Percentiles rank a stretch among this genome's conserved stretches.
phyloP scores from a whole-genome alignment of 805 yeast genomes.

The Candida tammaniensis region DNA sequence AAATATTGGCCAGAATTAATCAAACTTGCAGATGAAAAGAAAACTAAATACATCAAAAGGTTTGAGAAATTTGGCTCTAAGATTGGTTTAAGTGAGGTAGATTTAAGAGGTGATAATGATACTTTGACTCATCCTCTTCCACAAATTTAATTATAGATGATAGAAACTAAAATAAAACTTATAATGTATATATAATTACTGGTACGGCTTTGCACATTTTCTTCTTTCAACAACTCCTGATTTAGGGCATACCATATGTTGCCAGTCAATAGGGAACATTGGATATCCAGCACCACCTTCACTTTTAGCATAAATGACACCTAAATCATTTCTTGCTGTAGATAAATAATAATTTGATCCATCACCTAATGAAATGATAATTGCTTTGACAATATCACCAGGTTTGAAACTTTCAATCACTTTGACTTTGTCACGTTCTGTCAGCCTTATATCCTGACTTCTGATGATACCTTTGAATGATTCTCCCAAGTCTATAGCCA shows the following conservation, averaged over 20 bases:
- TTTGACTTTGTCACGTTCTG: conserved; percentile 85
- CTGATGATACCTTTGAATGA: conserved; percentile 84
- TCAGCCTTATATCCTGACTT: conserved; percentile 83
- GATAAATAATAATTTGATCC: conserved; percentile 86
- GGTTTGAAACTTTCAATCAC: conserved; percentile 79
- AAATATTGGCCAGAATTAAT: conserved; percentile 74
- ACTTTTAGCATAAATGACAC: conserved; percentile 85
- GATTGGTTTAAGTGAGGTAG: conserved; percentile 77
- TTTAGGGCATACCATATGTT: conserved; percentile 78
- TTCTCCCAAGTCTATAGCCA: conserved; percentile 74
- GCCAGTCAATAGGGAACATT: conserved; percentile 94
- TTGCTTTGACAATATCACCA: conserved; percentile 88
- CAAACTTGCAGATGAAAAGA: conserved; percentile 57
- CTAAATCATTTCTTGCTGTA: conserved; percentile 88
- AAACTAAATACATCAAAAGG: conserved; percentile 61
- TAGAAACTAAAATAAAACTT: too few species aligned
- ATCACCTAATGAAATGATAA: conserved; percentile 85
- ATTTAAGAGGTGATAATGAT: conserved; percentile 53
- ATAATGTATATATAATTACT: too few species aligned
- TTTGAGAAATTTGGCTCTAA: conserved; percentile 68
- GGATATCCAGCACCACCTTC: conserved; percentile 66
- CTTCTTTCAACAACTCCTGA: conserved; percentile 76
- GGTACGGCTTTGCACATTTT: conserved; percentile 88
- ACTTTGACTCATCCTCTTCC: conserved; percentile 25
- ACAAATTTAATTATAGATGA: too few species aligned